Base-by-base conservation (phyloP, 495 filamentous ascomycete species). In the Trichoderma reesei region DNA sequence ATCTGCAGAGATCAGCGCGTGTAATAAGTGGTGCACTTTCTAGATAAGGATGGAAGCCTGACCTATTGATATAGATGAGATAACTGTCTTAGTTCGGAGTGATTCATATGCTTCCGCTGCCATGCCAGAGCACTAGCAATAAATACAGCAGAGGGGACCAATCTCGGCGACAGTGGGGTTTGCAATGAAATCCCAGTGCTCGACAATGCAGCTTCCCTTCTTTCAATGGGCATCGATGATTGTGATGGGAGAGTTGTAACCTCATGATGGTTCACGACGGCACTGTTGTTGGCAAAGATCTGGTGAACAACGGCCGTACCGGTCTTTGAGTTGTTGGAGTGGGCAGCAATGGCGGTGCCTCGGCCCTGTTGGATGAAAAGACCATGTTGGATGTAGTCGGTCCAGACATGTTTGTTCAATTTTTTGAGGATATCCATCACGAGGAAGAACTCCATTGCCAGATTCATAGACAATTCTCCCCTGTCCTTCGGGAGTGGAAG, bases 151-250 rank as follows among this genome's bases (percentile, higher is more conserved):
- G 51, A 14, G 51, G 34, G 51, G 51, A 14, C 34, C 51, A 34
- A 56, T 56, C 2, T 56, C 26, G 31, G 14, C 51, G 14, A 56
- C 26, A 56, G 51, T 56, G 20, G 34, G 51, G 51, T 34, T 56
- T 31, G 51, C 26, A 56, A 56, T 56, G 34, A 56, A 20, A n/a
- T 56, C 51, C 51, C 51, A 56, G 31, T 56, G 51, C 26, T 56
- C 51, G 9, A 56, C 51, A 33, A 56, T 56, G 26, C 51, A 56
- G 51, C 51, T 56, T 31, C 51, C 26, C 11, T 56, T 56, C 51
- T 33, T 33, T 34, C 51, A 20, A 56, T 56, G 34, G 3, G 31
- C 51, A 14, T 56, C 51, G 7, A 56, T 34, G 5, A 56, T 56
- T 10, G 33, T 56, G 9, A 34, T 34, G 33, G 51, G 51, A 3